These are phyloP conservation scores for Wickerhamomyces subpelliculosus DNA, from an alignment of 805 yeast genomes.

Conservation along the genomic window DNA sequence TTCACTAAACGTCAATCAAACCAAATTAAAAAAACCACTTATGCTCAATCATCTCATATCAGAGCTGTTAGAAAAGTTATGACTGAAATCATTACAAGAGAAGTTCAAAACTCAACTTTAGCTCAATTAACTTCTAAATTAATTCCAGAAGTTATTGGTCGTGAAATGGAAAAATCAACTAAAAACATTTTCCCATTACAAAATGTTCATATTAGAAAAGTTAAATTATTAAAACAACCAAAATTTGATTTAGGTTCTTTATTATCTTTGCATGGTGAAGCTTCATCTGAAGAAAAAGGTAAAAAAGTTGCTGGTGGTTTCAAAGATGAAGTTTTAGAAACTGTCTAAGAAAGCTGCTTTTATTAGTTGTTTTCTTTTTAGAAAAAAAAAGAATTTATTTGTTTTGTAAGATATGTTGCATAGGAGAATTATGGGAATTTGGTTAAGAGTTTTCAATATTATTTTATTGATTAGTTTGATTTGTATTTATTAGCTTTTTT, in stretches of 20 bases:
- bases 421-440: too few species aligned
- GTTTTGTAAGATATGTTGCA: too few species aligned
- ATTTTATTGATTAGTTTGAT: too few species aligned
- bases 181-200: constrained; percentile 95
- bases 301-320: constrained; percentile 90
- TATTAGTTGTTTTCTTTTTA: constrained; percentile 3
- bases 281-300: constrained; percentile 91
- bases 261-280: constrained; percentile 96
- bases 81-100: constrained; percentile 93
- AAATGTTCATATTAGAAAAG: constrained; percentile 98
- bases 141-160: constrained; percentile 98
- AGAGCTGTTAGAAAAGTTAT: constrained; percentile 97
- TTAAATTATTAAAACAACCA: constrained; percentile 97
- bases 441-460: neutral
- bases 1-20: constrained; percentile 97
- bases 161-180: constrained; percentile 96
- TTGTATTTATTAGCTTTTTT: too few species aligned
- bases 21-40: constrained; percentile 96
- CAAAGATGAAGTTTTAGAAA: constrained; percentile 98
- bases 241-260: constrained; percentile 96
- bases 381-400: neutral
- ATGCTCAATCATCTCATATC: constrained; percentile 96
- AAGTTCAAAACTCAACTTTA: constrained; percentile 89
- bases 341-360: constrained; percentile 55
- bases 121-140: constrained; percentile 96